Evolutionary conservation across 2,329 filamentous ascomycete genomes (phyloP).

Genomic region (Stemphylium beticola): DNA sequence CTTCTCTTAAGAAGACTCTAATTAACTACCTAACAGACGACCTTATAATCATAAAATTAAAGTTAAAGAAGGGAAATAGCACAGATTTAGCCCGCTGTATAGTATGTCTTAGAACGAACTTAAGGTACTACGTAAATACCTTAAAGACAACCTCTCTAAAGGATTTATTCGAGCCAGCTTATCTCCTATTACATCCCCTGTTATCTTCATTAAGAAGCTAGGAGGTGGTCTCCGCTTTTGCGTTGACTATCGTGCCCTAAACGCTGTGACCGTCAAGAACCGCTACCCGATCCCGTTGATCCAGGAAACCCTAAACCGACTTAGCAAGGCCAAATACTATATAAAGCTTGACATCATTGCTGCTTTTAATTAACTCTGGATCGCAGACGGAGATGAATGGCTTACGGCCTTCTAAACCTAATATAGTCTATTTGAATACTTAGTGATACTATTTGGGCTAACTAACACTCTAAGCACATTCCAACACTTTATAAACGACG

Average conservation of each 20-base stretch:
- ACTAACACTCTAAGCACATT: not conserved
- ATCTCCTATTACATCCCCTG: not conserved
- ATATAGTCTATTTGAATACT: not conserved
- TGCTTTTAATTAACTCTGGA: not conserved
- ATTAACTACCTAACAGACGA: not conserved
- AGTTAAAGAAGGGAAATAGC: not conserved
- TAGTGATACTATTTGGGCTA: not conserved
- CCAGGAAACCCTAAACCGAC: not conserved
- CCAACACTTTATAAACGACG: not conserved
- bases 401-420: not conserved
- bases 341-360: constrained; percentile 3
- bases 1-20: not conserved
- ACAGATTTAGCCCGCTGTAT: not conserved
- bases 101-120: not conserved
- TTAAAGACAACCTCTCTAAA: not conserved
- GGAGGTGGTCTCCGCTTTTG: not conserved
- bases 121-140: not conserved
- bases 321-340: not conserved
- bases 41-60: not conserved
- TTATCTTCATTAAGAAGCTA: constrained; percentile 2
- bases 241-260: not conserved
- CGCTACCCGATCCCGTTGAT: not conserved
- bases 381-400: not conserved
- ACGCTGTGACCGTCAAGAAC: not conserved
- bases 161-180: not conserved